Evolutionary conservation across 2,329 filamentous ascomycete genomes (phyloP).

Genomic region (Raffaelea arxii): DNA sequence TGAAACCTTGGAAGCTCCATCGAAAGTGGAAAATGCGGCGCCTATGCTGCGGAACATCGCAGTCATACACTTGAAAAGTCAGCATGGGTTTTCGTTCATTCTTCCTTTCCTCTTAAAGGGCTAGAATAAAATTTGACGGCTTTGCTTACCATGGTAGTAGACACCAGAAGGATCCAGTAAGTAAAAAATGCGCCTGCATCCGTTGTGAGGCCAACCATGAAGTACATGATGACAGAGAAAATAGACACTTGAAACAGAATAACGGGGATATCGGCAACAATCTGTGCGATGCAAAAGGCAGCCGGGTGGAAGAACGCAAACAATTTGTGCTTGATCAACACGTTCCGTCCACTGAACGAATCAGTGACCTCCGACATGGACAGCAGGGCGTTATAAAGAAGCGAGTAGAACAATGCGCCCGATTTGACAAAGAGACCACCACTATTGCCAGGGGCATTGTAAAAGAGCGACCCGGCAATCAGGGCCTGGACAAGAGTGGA

Average conservation of each 20-base stretch:
- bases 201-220: constrained; percentile 62
- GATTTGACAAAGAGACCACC: constrained; percentile 51
- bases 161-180: constrained; percentile 44
- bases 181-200: constrained; percentile 59
- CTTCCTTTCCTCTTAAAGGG: too few relatives aligned
- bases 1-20: constrained; percentile 35
- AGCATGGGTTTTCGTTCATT: too few relatives aligned
- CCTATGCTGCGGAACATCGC: constrained; percentile 50
- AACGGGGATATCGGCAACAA: constrained; percentile 47
- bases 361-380: constrained; percentile 65
- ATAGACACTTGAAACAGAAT: constrained; percentile 55
- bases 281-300: constrained; percentile 47
- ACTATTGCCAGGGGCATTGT: constrained; percentile 52
- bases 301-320: constrained; percentile 44
- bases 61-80: constrained; percentile 39
- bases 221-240: constrained; percentile 67
- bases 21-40: constrained; percentile 47
- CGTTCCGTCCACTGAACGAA: constrained; percentile 52
- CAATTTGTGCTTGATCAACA: constrained; percentile 40
- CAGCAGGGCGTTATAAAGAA: constrained; percentile 50
- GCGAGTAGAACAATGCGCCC: constrained; percentile 40
- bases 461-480: constrained; percentile 73
- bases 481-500: constrained; percentile 65
- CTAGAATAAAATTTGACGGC: too few relatives aligned
- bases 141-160: constrained; percentile 41